Base-by-base conservation (phyloP, 1,284 basidiomycete species). In the Macrocystidia cucumis region DNA sequence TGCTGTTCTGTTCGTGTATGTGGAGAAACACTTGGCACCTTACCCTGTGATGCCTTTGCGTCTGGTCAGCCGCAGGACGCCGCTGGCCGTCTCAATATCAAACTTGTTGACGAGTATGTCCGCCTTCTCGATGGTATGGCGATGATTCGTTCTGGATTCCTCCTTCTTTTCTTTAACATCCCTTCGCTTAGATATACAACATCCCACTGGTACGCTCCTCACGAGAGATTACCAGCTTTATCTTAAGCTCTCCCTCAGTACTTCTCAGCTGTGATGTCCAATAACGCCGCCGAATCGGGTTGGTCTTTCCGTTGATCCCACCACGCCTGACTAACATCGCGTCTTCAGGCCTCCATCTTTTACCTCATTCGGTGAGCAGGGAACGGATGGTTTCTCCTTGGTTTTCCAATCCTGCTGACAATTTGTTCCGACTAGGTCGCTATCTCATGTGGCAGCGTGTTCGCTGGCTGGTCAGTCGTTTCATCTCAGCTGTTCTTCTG, bases 1-100 rank as follows among this genome's bases (percentile, higher is more conserved):
- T 29, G 67, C 67, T 13, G 48, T 65, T 4, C 49, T 69, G 4
- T 93, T 95, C 54, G 52, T 90, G 19, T 51, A 74, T 31, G 82
- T 87, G 9, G 90, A 95, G 59, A 73, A 78, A 39, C 63, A 69
- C 43, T 76, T 74, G 60, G 78, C 86, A 2, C 69, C 70, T 3
- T 86, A 82, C 55, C 91, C 91, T 5, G 79, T 93, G 30, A 84
- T 95, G 76, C 90, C 91, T 27, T 62, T 92, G 47, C 74, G 74
- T 40, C 59, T 93, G 40, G 70, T 93, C 32, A 73, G 67, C 16
- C 77, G 77, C 49, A 63, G 82, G 39, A 91, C 87, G 6, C 86
- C 89, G 2, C 62, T 90, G 16, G 78, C 84, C 9, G 79, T 92
- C 7, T 84, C 86, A 1, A 47, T 91, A 43, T 75, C 78, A 40